Percentiles rank a stretch among this genome's conserved stretches.
Evolutionary conservation across 2,329 filamentous ascomycete species (phyloP).

Genomic region (Parasarocladium wereldwijsianum): DNA sequence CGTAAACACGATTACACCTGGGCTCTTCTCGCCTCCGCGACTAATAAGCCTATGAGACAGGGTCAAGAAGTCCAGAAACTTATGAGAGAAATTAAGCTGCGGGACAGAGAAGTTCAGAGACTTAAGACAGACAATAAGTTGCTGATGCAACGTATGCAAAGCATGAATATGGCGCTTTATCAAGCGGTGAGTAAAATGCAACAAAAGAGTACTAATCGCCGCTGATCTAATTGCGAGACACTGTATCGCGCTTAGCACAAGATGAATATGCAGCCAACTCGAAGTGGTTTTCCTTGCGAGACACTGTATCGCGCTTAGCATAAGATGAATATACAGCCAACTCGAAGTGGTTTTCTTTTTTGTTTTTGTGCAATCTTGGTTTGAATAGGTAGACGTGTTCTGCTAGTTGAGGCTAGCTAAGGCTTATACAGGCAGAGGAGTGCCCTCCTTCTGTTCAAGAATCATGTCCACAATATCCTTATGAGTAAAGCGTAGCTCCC

Average conservation of each 20-base stretch:
- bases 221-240: neutral
- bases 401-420: neutral
- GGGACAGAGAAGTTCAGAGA: neutral
- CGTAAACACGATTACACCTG: neutral
- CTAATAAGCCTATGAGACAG: neutral
- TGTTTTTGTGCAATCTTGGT: neutral
- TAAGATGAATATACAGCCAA: too few species aligned
- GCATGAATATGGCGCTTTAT: neutral
- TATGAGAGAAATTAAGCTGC: neutral
- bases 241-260: too few species aligned
- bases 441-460: neutral
- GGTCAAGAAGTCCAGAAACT: neutral
- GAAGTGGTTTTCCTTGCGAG: neutral
- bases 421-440: too few species aligned
- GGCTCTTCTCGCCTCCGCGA: neutral
- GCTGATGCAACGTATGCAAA: neutral
- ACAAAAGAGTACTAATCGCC: neutral
- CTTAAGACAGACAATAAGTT: neutral
- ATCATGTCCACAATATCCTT: neutral
- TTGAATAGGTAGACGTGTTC: neutral
- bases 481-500: neutral
- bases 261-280: too few species aligned
- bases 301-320: neutral
- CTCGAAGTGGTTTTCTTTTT: neutral
- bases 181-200: slow-evolving; percentile 1